Base-by-base conservation (phyloP, 2,329 filamentous ascomycete genomes). In the Zopfia rhizophila region DNA sequence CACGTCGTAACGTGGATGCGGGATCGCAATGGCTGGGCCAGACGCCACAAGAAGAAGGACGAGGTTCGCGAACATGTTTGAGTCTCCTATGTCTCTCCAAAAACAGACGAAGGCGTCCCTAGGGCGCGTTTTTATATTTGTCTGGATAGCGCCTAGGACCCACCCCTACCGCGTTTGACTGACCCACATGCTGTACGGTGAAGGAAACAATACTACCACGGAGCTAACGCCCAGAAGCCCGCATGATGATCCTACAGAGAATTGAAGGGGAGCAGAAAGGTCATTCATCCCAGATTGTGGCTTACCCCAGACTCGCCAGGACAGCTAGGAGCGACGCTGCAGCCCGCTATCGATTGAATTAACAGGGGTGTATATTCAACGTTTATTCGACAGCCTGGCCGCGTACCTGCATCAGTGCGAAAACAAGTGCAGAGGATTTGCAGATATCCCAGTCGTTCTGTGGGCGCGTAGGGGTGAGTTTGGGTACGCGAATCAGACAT, bases 391-490 rank as follows among this genome's bases (percentile, higher is more conserved):
- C 31, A 43, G 22, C 22, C 41, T 24, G 31, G 22, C 30, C 3
- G 24, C 45, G 45, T 48, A 48, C 45, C 45, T 48, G 45, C 45
- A 24, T 39, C 10, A 37, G 22, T 19, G 14, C 30, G n/a, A 38
- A 25, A 18, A 13, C 5, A 16, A 31, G 18, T 38, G 27, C 31
- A 30, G 31, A 30, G n/a, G 32, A 30, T 37, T 7, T 16, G 32
- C 41, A 31, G 14, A 19, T 8, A 42, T 42, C 29, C 38, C 29
- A 35, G 8, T 13, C 31, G 12, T 35, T 13, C 8, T 22, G 14
- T n/a, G n/a, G n/a, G n/a, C n/a, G n/a, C n/a, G n/a, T n/a, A n/a
- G 31, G 45, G 13, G 36, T 38, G 36, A 48, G 51, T 31, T 27
- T 17, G 13, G 32, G 17, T 16, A 53, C 36, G 12, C 53, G 30